Base-by-base conservation (phyloP, 139 green algal genomes). In the Tetraselmis chui region DNA sequence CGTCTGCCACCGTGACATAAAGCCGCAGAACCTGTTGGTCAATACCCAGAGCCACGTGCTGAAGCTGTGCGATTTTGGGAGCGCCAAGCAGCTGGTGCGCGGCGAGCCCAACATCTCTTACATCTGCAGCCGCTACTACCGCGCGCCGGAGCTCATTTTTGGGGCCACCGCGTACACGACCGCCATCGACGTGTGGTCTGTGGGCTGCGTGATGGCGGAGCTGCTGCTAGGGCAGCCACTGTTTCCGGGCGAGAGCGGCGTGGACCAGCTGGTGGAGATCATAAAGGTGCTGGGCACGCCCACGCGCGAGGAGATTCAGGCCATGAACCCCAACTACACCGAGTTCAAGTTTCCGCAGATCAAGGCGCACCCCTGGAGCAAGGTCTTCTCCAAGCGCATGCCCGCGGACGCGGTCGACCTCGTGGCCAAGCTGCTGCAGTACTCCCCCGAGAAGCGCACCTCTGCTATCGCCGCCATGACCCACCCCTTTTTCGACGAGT, bases 321-420 rank as follows among this genome's bases (percentile, higher is more conserved):
- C 91, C 45, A 99, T 99, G 97, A 99, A 99, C 92, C 97, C 96
- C 83, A 98, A 99, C 90, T 99, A 99, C 91, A 99, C 95, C 23
- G 96, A 99, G 90, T 98, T 99, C 91, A 98, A 98, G 88, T 98
- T 98, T 84, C 95, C 95, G 0, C 94, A 98, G 81, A 98, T 99
- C 89, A 98, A 97, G 85, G 90, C 96, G 27, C 95, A 98, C 84
- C 93, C 96, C 32, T 98, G 96, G 95, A 90, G 87, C 82, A 98
- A 98, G 89, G 93, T 99, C 11, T 98, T 99, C 90, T 90, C 86
- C 87, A 98, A 98, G 89, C 88, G 92, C 58, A 91, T 98, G 89
- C 94, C 94, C 2, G 81, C 90, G 26, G 95, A 98, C 59, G 96
- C 96, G 24, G 88, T 99, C 0, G 96, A 99, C 86, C 88, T 98